Conservation (phyloP, 768 basidiomycete genomes). For the Xerocomellus amylosporus region DNA sequence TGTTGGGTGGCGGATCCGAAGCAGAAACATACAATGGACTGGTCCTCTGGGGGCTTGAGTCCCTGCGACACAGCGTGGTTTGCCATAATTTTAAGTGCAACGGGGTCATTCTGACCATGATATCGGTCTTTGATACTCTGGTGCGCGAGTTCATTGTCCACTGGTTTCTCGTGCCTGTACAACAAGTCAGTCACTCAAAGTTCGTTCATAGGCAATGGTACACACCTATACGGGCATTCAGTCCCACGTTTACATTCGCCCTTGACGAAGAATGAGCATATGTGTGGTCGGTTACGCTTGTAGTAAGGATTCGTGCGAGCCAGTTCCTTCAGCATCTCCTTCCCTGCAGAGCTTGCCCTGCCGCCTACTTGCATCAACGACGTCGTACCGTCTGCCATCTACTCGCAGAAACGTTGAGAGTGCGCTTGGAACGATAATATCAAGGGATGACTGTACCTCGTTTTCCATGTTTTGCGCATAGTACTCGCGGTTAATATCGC, state of each 20-base stretch:
- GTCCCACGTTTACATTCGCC: constrained; percentile 89
- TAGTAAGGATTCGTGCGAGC: constrained; percentile 97
- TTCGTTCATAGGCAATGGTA: background rate
- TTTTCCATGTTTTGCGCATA: constrained; percentile 90
- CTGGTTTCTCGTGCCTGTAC: constrained; percentile 82
- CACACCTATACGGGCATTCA: constrained; percentile 86
- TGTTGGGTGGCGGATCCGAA: background rate
- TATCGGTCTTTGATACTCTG: constrained; percentile 96
- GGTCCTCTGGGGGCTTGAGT: constrained; percentile 86
- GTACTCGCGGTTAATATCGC: constrained; percentile 96
- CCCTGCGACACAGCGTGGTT: constrained; percentile 80
- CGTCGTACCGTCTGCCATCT: constrained; percentile 68
- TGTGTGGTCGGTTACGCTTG: constrained; percentile 90
- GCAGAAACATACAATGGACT: constrained; percentile 63
- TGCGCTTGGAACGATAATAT: background rate
- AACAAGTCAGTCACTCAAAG: background rate
- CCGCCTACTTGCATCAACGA: constrained; percentile 56
- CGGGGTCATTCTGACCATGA: constrained; percentile 90
- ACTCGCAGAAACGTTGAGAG: constrained; percentile 5
- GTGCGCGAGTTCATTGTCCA: constrained; percentile 76
- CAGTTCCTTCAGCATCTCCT: constrained; percentile 94
- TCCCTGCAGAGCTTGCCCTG: constrained; percentile 73
- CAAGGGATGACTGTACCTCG: constrained; percentile 47
- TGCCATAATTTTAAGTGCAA: constrained; percentile 85
- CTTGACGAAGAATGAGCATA: constrained; percentile 95